These are phyloP conservation scores for Phascolomyces articulosus DNA, from an alignment of 371 early-diverging fungal species.

Conservation along the genomic window DNA sequence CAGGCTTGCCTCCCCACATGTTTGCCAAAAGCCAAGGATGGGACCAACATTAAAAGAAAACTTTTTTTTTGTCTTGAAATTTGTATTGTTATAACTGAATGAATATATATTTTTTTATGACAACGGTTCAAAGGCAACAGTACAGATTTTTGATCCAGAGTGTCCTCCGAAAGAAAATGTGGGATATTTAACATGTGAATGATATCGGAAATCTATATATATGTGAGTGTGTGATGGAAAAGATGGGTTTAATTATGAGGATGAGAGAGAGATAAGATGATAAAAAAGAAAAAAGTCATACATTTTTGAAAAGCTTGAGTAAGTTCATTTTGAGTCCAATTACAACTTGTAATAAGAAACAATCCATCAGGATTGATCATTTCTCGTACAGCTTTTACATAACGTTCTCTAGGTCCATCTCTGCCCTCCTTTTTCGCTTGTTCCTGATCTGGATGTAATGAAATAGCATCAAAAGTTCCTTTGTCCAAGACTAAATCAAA, in stretches of 20 bases:
- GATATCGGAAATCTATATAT: slow-evolving; percentile 60
- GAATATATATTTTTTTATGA: background rate
- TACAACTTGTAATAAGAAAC: slow-evolving; percentile 89
- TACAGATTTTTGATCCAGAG: slow-evolving; percentile 83
- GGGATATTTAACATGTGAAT: slow-evolving; percentile 76
- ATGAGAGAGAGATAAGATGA: background rate
- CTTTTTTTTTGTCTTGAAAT: slow-evolving; percentile 3
- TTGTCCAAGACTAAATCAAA: slow-evolving; percentile 85
- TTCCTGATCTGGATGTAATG: slow-evolving; percentile 64
- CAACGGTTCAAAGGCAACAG: slow-evolving; percentile 71
- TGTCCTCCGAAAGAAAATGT: slow-evolving; percentile 90
- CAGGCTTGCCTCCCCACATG: slow-evolving; percentile 33
- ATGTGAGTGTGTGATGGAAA: slow-evolving; percentile 3
- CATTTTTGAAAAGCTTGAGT: slow-evolving; percentile 60
- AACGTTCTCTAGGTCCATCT: slow-evolving; percentile 42
- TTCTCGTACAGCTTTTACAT: slow-evolving; percentile 30
- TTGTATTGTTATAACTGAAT: background rate
- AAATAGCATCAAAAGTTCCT: slow-evolving; percentile 94
- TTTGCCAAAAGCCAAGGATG: slow-evolving; percentile 43
- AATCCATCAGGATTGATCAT: slow-evolving; percentile 45
- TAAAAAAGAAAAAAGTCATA: slow-evolving; percentile 25
- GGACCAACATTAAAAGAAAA: slow-evolving; percentile 31
- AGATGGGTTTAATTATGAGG: background rate
- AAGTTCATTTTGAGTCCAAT: slow-evolving; percentile 91
- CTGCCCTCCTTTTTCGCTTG: slow-evolving; percentile 31